A percentile compares a stretch with the other conserved stretches of the same genome.
Evolutionary conservation across 2,329 filamentous ascomycete species (phyloP).

Genomic region (Epichloe sylvatica): DNA sequence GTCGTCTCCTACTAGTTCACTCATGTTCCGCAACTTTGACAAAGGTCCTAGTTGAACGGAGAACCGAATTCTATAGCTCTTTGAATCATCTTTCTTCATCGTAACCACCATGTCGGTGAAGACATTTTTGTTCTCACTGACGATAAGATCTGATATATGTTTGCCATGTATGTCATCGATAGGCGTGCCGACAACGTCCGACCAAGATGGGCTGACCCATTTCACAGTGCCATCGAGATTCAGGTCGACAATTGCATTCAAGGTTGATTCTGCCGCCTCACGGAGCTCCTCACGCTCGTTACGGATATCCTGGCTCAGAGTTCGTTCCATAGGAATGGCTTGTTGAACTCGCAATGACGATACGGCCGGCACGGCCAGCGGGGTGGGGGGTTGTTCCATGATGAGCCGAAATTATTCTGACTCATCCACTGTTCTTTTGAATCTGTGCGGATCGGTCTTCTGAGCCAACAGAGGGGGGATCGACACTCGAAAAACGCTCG

Average conservation of each 20-base stretch:
- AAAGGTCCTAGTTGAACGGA: slow-evolving; percentile 54
- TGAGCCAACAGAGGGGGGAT: not conserved
- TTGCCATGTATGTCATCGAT: slow-evolving; percentile 60
- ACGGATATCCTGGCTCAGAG: slow-evolving; percentile 77
- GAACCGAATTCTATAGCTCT: slow-evolving; percentile 81
- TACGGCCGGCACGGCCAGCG: slow-evolving; percentile 39
- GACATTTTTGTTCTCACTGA: slow-evolving; percentile 60
- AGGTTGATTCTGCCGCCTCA: slow-evolving; percentile 87
- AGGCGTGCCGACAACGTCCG: slow-evolving; percentile 73
- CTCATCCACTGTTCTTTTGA: not conserved
- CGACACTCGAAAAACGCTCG: not conserved
- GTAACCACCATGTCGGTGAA: slow-evolving; percentile 76
- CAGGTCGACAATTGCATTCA: slow-evolving; percentile 92
- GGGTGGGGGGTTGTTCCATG: slow-evolving; percentile 28
- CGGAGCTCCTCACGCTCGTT: slow-evolving; percentile 88
- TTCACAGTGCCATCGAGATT: slow-evolving; percentile 80
- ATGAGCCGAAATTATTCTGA: not conserved
- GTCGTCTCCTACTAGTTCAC: slow-evolving; percentile 23
- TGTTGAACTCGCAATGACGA: slow-evolving; percentile 36
- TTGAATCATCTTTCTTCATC: slow-evolving; percentile 85
- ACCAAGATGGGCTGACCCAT: slow-evolving; percentile 96
- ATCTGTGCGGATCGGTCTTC: not conserved
- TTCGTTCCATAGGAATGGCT: slow-evolving; percentile 42
- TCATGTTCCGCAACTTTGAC: slow-evolving; percentile 46
- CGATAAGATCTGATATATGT: slow-evolving; percentile 65